Evolutionary conservation across 129 eudicot genomes (phyloP).

Genomic region (Flaveria ramosissima): DNA sequence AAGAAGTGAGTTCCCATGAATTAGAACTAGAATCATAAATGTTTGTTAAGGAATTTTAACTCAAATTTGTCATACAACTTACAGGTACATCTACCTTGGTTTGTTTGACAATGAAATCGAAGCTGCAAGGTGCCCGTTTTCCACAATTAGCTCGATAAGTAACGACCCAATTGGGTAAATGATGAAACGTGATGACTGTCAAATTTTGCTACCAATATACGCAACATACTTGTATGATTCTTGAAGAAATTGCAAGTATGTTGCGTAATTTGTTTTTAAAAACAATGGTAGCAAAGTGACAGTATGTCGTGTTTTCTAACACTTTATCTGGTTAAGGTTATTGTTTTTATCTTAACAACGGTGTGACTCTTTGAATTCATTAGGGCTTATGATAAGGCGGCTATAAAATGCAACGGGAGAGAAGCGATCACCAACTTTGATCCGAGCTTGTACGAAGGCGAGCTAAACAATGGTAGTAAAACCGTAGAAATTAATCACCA

Average conservation of each 20-base stretch:
- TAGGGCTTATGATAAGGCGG: constrained; percentile 87
- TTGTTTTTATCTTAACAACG: not conserved
- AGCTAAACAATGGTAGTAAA: constrained; percentile 17
- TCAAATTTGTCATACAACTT: not conserved
- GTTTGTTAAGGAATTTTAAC: not conserved
- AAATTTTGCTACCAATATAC: not conserved
- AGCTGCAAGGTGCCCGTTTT: constrained; percentile 71
- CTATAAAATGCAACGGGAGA: constrained; percentile 69
- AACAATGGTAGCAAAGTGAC: not conserved
- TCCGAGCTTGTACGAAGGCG: constrained; percentile 49
- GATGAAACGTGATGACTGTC: not conserved
- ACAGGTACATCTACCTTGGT: constrained; percentile 69
- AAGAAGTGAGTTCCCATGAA: constrained; percentile 55
- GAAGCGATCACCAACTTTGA: constrained; percentile 87
- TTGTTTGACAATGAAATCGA: constrained; percentile 83
- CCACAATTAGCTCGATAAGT: not conserved
- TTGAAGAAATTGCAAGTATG: not conserved
- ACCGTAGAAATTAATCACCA: not conserved
- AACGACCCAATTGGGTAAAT: not conserved
- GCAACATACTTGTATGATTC: not conserved
- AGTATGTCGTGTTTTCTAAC: not conserved
- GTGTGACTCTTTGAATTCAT: not conserved
- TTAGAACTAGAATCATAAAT: not conserved
- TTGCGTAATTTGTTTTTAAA: not conserved
- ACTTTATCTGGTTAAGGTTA: not conserved